Base-by-base conservation (phyloP, 768 basidiomycete species). In the Inosperma sp. region DNA sequence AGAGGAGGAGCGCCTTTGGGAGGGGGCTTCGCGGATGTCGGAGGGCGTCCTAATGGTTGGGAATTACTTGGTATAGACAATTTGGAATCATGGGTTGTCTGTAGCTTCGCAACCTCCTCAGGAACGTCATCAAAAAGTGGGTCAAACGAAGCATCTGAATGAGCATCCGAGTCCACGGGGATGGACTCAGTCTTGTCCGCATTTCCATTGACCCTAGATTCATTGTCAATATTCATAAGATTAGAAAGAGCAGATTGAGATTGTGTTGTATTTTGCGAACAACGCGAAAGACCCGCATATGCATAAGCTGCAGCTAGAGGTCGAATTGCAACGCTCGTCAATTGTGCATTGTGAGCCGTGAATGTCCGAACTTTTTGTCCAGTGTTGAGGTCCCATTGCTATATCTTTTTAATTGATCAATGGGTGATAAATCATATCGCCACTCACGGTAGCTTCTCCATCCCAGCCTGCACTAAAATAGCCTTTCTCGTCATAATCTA, bases 321-420 rank as follows among this genome's bases (percentile, higher is more conserved):
- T 53, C 88, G 80, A 21, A 94, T 77, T 19, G 86, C 83, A 33
- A 97, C 72, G 6, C 83, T 80, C 3, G 91, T 82, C 12, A 98
- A 78, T 64, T 96, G 94, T 3, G 91, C 82, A 21, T 85, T 82
- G 60, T 96, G 92, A 1, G 86, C 79, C 1, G 78, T 82, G 65
- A 89, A 98, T 40, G 76, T 82, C 42, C 93, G 81, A 10, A 84
- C 78, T 33, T 72, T 72, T 54, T 88, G 78, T 6, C 96, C 95
- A 0, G 87, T 94, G 62, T 99, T 90, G 30, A 99, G 78, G 69
- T 98, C 95, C 95, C 96, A 98, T 82, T 97, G 90, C 95, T 98
- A 59, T 33, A 60, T 49, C 37, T n/a, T 43, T 39, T 50, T 30
- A 52, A 58, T 48, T 53, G 46, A 31, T 36, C 51, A 39, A 39